A percentile compares a stretch with the other conserved stretches of the same genome.
These are phyloP conservation scores for Cladosporium sphaerospermum DNA, from an alignment of 2,329 filamentous ascomycete genomes.

Conservation along the genomic window DNA sequence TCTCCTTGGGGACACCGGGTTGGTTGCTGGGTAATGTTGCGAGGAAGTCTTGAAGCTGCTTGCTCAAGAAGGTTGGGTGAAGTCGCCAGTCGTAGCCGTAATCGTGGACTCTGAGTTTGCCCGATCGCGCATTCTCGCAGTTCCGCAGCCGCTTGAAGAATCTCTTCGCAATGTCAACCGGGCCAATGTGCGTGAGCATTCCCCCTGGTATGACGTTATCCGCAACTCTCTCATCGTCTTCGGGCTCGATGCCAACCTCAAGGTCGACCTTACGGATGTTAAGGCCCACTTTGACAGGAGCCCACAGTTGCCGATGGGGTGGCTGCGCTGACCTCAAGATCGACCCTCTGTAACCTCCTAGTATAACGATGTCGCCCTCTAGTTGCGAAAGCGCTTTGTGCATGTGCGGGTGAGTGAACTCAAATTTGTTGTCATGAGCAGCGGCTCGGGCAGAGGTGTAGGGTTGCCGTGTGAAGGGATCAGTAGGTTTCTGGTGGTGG, in stretches of 20 bases:
- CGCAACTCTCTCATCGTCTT: slow-evolving; percentile 78
- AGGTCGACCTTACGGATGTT: slow-evolving; percentile 89
- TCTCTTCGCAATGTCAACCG: slow-evolving; percentile 79
- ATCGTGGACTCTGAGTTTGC: slow-evolving; percentile 73
- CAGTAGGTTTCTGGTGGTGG: slow-evolving; percentile 14
- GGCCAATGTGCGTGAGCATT: slow-evolving; percentile 86
- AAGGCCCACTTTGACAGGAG: slow-evolving; percentile 85
- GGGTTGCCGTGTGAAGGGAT: slow-evolving; percentile 23
- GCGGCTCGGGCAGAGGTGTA: slow-evolving; percentile 22
- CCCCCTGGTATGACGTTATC: slow-evolving; percentile 78
- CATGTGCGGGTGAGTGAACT: slow-evolving; percentile 44
- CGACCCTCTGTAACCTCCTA: slow-evolving; percentile 87
- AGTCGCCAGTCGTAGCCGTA: slow-evolving; percentile 95
- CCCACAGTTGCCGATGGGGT: slow-evolving; percentile 84
- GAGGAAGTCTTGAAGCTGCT: slow-evolving; percentile 66
- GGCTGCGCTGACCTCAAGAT: slow-evolving; percentile 77
- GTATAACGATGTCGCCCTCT: slow-evolving; percentile 77
- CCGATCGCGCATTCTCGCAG: slow-evolving; percentile 64
- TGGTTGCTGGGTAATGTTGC: slow-evolving; percentile 69
- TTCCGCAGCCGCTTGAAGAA: slow-evolving; percentile 72
- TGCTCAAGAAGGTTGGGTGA: slow-evolving; percentile 69
- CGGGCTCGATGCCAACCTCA: slow-evolving; percentile 69
- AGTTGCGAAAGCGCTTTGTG: slow-evolving; percentile 58
- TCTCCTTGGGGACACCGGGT: slow-evolving; percentile 43
- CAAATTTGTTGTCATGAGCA: slow-evolving; percentile 18